Evolutionary conservation across 2,329 filamentous ascomycete genomes (phyloP), one percentile per base, ranked within the genome.

Genomic region (Phaeosphaeriaceae sp.): DNA sequence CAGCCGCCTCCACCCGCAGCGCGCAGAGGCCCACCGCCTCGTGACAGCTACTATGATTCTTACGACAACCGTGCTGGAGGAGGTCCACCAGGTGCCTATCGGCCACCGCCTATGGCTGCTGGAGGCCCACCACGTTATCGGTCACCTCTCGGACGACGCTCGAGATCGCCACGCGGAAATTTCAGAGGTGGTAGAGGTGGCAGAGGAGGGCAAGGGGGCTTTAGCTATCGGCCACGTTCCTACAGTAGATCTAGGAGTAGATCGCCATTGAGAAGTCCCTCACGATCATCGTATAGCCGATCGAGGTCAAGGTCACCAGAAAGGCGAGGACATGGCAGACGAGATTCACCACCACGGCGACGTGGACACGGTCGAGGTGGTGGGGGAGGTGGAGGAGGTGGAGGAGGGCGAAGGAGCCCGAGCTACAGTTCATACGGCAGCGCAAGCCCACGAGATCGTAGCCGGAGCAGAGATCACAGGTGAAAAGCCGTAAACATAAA

Each of bases 1-100:
- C 86, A 85, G 15, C 85, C 88, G 37, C 92, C 92, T 13, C 90
- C 90, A 1, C 83, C 83, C 4, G 85, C 23, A 11, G 23, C 88
- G 42, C 83, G 87, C 42, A 83, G 83, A 41, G 82, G 83, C 50
- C 66, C 63, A 32, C 64, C 68, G 13, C 63, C 65, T n/a, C 59
- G 65, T 23, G 58, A 57, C 3, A 47, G 57, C 7, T 64, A 61
- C 54, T 61, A 67, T 29, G 60, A 66, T 42, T 56, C 60, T 11
- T 43, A 55, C 42, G 45, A 55, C 20, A 65, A 63, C 7, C 50
- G 54, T 23, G 50, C 42, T 13, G 50, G 48, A 21, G 43, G 66
- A 46, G 76, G 75, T 8, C 59, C 70, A 38, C 70, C 70, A 23
- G 71, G 69, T 20, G 66, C 66, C 29, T 74, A 70, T 52, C 56